phyloP scores from a whole-genome alignment of 805 yeast species.

The Pachysolen tannophilus region DNA sequence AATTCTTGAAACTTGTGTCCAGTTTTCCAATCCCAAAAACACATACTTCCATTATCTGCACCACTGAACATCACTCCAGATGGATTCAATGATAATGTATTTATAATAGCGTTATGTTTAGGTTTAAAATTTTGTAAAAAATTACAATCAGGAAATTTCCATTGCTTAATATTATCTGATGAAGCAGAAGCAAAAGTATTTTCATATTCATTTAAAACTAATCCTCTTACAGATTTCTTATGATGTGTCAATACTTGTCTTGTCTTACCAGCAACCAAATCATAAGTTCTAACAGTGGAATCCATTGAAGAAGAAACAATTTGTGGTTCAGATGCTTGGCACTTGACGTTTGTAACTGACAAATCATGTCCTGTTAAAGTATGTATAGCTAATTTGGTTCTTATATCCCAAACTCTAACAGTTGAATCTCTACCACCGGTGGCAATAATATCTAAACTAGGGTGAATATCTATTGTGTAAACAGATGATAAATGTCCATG shows the following conservation, averaged over 20 bases:
- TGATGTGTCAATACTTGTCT: slow-evolving; percentile 76
- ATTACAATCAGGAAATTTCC: slow-evolving; percentile 74
- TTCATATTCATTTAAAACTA: slow-evolving; percentile 61
- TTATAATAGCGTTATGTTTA: slow-evolving; percentile 44
- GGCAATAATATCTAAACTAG: slow-evolving; percentile 73
- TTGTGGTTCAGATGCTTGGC: slow-evolving; percentile 78
- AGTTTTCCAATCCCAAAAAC: slow-evolving; percentile 68
- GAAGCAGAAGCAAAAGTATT: slow-evolving; percentile 75
- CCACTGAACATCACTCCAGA: slow-evolving; percentile 71
- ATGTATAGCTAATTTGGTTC: slow-evolving; percentile 68
- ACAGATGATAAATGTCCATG: slow-evolving; percentile 94
- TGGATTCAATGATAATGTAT: slow-evolving; percentile 55
- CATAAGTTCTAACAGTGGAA: slow-evolving; percentile 85
- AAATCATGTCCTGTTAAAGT: slow-evolving; percentile 76
- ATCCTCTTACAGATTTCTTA: slow-evolving; percentile 68
- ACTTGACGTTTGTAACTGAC: slow-evolving; percentile 60
- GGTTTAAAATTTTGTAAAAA: slow-evolving; percentile 43
- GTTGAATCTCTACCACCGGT: slow-evolving; percentile 89
- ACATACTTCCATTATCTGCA: slow-evolving; percentile 73
- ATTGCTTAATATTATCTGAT: slow-evolving; percentile 73
- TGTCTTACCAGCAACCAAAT: slow-evolving; percentile 70
- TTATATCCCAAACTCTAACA: slow-evolving; percentile 88
- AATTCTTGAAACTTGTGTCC: slow-evolving; percentile 57
- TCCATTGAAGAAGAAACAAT: slow-evolving; percentile 79
- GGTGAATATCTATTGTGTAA: slow-evolving; percentile 77